These are phyloP conservation scores for Citrus glauca DNA, from an alignment of 345 rosid genomes.

Conservation along the genomic window DNA sequence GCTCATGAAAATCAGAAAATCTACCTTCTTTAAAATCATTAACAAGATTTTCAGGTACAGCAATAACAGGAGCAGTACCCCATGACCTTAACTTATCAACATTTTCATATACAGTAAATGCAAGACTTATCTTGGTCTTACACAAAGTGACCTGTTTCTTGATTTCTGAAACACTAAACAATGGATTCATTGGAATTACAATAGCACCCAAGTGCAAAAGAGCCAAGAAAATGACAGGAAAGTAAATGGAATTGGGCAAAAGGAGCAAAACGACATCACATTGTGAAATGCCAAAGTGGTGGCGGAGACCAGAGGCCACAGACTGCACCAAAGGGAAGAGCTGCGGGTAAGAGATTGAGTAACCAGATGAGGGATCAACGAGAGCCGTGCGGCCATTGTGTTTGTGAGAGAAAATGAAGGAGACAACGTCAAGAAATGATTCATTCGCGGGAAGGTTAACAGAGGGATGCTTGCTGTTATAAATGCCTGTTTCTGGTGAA, in stretches of 20 bases:
- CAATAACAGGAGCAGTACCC: slow-evolving; percentile 28
- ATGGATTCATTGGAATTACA: slow-evolving; percentile 68
- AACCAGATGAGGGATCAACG: slow-evolving; percentile 54
- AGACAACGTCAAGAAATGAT: slow-evolving; percentile 54
- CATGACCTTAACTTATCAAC: slow-evolving; percentile 28
- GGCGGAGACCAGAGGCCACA: slow-evolving; percentile 54
- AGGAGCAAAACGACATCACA: slow-evolving; percentile 70
- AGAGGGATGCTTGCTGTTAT: slow-evolving; percentile 45
- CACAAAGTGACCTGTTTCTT: slow-evolving; percentile 41
- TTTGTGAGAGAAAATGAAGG: slow-evolving; percentile 56
- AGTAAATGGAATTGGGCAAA: slow-evolving; percentile 65
- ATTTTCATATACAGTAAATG: slow-evolving; percentile 42
- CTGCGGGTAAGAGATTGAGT: slow-evolving; percentile 51
- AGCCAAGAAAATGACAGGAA: slow-evolving; percentile 58
- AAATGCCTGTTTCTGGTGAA: slow-evolving; percentile 57
- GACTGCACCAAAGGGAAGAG: slow-evolving; percentile 45
- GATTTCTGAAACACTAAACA: slow-evolving; percentile 45
- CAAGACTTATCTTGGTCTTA: slow-evolving; percentile 27
- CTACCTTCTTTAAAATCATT: slow-evolving; percentile 15
- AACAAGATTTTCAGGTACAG: slow-evolving; percentile 46
- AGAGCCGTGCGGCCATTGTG: slow-evolving; percentile 48
- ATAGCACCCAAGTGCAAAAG: slow-evolving; percentile 57
- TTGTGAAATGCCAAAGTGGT: slow-evolving; percentile 37
- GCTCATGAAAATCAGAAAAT: slow-evolving; percentile 33
- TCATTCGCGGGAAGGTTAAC: slow-evolving; percentile 39